Evolutionary conservation across 805 yeast genomes (phyloP).

Genomic region (Candida golubevii): DNA sequence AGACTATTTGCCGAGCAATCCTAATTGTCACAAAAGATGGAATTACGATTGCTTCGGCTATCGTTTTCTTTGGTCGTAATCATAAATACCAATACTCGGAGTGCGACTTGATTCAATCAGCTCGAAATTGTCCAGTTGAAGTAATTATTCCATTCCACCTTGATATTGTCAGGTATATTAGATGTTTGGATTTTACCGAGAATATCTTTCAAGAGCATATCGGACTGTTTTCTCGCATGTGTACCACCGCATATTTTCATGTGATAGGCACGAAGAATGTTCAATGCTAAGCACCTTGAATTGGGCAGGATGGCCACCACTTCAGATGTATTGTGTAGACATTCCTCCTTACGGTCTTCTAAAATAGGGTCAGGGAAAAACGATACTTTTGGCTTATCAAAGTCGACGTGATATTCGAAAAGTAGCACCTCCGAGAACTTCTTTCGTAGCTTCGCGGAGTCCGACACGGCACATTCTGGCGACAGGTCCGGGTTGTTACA

Average conservation of each 20-base stretch:
- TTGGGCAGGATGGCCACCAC: slow-evolving; percentile 9
- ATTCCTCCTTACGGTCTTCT: background rate
- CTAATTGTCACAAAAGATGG: too few species aligned
- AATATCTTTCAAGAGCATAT: slow-evolving; percentile 3
- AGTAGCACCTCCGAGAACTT: slow-evolving; percentile 30
- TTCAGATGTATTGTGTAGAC: background rate
- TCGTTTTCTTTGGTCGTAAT: too few species aligned
- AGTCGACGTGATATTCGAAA: slow-evolving; percentile 15
- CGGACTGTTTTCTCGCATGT: background rate
- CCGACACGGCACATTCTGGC: slow-evolving; percentile 14
- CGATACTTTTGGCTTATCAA: background rate
- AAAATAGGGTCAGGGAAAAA: too few species aligned
- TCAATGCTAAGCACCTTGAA: slow-evolving; percentile 15
- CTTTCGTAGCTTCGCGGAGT: slow-evolving; percentile 26
- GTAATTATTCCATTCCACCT: slow-evolving; percentile 10
- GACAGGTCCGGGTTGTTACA: slow-evolving; percentile 19
- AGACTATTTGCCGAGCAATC: too few species aligned
- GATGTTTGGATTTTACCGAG: slow-evolving; percentile 10
- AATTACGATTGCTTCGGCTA: too few species aligned
- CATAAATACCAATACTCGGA: too few species aligned
- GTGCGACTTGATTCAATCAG: too few species aligned
- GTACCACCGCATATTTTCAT: background rate
- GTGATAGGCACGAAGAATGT: slow-evolving; percentile 5
- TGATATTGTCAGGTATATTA: slow-evolving; percentile 7
- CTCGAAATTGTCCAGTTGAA: slow-evolving; percentile 13